Evolutionary conservation across 1,139 yeast genomes (phyloP), one percentile per base, ranked within the genome.

Genomic region (Pichia sp.): DNA sequence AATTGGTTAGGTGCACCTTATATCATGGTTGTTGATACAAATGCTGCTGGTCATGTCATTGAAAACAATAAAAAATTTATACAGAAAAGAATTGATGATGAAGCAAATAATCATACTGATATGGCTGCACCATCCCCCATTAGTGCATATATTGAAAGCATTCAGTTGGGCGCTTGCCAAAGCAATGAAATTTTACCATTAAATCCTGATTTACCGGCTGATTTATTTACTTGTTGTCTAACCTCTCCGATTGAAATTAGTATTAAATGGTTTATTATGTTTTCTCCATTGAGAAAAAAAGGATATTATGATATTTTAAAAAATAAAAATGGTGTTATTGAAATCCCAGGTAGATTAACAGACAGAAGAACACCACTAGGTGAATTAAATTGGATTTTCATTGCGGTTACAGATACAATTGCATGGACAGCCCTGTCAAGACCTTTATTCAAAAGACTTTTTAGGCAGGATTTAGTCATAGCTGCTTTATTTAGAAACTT

Each of bases 1-100:
- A 83, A 95, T 1, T 92, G 98, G 98, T 70, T 92, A 16, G 98
- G 98, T 9, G 97, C 97, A 1, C 98, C 99, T 0, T 94, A 95
- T 45, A 84, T 92, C 30, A 90, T 86, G 65, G 96, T 90, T 38
- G 89, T 85, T 63, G 99, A 92, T 64, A 89, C 97, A 63, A 87
- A 84, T 58, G 85, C 89, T 52, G 97, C 98, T 2, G 98, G 97
- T 1, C 87, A 89, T 64, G 89, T 94, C 49, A 87, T 94, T 27
- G 82, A 80, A 52, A 90, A 90, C 63, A 92, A 89, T 69, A 86
- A 87, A 57, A 80, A 85, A 55, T 90, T 90, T 64, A 95, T 89
- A 2, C 95, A 87, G 55, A 87, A 89, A 60, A 76, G 97, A 55
- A 83, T 87, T 25, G 92, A 83, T 53, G 96, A 89, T 58, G 96